Evolutionary conservation across 176 grass and related monocot species (phyloP).

Genomic region (Phoenix dactylifera): DNA sequence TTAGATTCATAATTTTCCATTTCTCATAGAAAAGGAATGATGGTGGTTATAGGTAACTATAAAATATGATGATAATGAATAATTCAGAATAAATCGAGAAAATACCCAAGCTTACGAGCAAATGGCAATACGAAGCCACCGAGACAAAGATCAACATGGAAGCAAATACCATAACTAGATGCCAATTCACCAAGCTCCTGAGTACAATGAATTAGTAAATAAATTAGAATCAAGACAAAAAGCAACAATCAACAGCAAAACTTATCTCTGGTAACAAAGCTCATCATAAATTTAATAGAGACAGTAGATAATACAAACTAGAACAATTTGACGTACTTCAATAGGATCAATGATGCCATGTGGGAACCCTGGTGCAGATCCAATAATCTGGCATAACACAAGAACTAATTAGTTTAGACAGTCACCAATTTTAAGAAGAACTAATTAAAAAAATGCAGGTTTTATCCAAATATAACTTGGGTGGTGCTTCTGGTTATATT

Average conservation of each 20-base stretch:
- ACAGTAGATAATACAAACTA: not conserved
- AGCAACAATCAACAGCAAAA: too few relatives aligned
- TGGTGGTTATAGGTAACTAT: too few relatives aligned
- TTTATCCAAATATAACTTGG: too few relatives aligned
- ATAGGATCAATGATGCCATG: slow-evolving; percentile 93
- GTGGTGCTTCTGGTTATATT: too few relatives aligned
- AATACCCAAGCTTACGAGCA: slow-evolving; percentile 85
- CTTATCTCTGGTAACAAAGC: not conserved
- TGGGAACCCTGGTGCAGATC: slow-evolving; percentile 93
- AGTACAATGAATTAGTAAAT: slow-evolving; percentile 2
- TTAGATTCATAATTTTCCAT: too few relatives aligned
- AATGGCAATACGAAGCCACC: slow-evolving; percentile 97
- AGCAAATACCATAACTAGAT: slow-evolving; percentile 81
- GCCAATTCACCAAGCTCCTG: slow-evolving; percentile 91
- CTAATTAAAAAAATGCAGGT: too few relatives aligned
- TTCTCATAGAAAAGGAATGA: too few relatives aligned
- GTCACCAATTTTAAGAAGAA: too few relatives aligned
- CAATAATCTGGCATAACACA: slow-evolving; percentile 59
- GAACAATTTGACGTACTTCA: slow-evolving; percentile 41
- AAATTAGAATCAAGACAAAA: not conserved
- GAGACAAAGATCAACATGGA: slow-evolving; percentile 96
- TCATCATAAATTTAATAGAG: too few relatives aligned
- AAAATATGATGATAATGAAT: not conserved
- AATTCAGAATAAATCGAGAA: slow-evolving; percentile 7
- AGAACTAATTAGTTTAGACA: slow-evolving; percentile 15